Evolutionary conservation across 768 basidiomycete genomes (phyloP), one percentile per base, ranked within the genome.

Genomic region (Boletus rubescentipes): DNA sequence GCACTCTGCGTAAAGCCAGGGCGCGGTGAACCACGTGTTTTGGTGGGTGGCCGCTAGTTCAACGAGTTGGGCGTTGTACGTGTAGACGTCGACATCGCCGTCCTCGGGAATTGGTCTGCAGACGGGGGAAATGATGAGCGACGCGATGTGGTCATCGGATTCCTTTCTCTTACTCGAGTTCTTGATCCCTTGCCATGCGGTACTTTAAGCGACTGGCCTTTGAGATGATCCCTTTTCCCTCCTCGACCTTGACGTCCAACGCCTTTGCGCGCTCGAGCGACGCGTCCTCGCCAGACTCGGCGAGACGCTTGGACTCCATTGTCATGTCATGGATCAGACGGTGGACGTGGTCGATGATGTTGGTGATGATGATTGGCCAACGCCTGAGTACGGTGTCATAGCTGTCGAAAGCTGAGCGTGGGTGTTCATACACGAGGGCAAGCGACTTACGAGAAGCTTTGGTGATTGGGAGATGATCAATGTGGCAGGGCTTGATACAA

Each of bases 1-100:
- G 60, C 75, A 97, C 87, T 98, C 96, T 52, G 93, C 93, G 68
- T 79, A 98, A n/a, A 99, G 78, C 96, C 96, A 99, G 2, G 94
- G 92, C 6, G 91, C 84, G 9, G 83, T 89, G 66, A 92, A 93
- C 96, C 96, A 99, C 0, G 87, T 89, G 55, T 85, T 79, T 61
- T 78, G 75, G 4, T 70, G 67, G 1, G 75, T 67, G 26, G 74
- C 68, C 0, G 73, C 72, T 2, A 90, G 77, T 1, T 70, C 67
- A 6, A 68, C 68, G 12, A 99, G 75, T 57, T 93, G 87, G 0
- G 72, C 61, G 60, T 99, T 98, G 73, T 93, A 98, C n/a, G 78
- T 71, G 0, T 82, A 77, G 5, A 83, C 73, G 47, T 83, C 78
- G n/a, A 82, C 66, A 43, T 87, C 91, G 1, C 88, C 88, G 61